Evolutionary conservation across 495 filamentous ascomycete species (phyloP), one percentile per base, ranked within the genome.

Genomic region (Lepidopterella palustris): DNA sequence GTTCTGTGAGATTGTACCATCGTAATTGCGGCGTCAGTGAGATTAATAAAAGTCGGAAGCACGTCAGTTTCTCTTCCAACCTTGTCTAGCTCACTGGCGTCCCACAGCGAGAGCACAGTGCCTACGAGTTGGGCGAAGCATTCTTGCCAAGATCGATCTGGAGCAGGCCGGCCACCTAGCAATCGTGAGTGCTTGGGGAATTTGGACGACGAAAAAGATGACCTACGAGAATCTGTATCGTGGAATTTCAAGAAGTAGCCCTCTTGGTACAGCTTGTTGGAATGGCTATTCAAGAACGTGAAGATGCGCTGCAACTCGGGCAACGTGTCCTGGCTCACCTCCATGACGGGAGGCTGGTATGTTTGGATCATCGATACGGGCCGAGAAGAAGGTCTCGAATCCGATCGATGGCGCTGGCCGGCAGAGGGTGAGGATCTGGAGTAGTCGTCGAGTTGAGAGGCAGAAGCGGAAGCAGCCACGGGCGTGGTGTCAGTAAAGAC

Each of bases 71-170:
- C 84, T 45, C 86, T 83, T 18, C 84, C 89, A 13, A 90, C 90
- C 42, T 85, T 85, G 79, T 97, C 93, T 69, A 99, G 79, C 72
- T 92, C 90, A 61, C 87, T 84, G 20, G 92, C 92, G 75, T 97
- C 93, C 93, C 93, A 99, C 21, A 97, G 77, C 5, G 92, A 97
- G 49, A 99, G 77, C 21, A 97, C 88, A 0, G 92, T 97, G 57
- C 93, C 93, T 15, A 96, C 89, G 18, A 99, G 81, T 69, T 97
- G 93, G 4, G 92, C 93, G 75, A 97, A 99, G 72, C 89, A 97
- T 81, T 99, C 93, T 23, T 85, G 84, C 93, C 93, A 99, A 57
- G 84, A 87, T 61, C 95, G 85, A 73, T 97, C 93, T 10, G 78
- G 71, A 67, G 88, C 90, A 4, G 89, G 87, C 51, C 88, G 87